Conservation (phyloP, 495 filamentous ascomycete species). For the Podospora anserina region DNA sequence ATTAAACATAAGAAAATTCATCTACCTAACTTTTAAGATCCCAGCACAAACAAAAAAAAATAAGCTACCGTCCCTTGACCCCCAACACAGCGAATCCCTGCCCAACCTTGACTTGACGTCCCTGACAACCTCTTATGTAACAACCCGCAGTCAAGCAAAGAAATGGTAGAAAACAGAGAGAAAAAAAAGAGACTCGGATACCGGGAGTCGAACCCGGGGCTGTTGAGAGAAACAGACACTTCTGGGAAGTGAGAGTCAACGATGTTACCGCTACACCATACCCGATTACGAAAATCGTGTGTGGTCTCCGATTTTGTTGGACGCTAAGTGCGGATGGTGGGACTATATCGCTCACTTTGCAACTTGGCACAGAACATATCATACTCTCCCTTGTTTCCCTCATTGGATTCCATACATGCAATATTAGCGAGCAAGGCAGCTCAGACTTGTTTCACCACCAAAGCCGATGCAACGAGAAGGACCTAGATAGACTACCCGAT, state of each 20-base stretch:
- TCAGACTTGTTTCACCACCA: too few relatives aligned
- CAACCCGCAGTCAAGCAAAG: neutral
- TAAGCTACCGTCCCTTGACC: neutral
- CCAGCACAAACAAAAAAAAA: neutral
- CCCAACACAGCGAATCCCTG: neutral
- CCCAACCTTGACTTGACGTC: neutral
- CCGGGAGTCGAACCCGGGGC: conserved; percentile 21
- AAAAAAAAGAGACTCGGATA: conserved; percentile 18
- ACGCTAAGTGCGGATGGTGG: neutral
- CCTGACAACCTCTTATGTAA: neutral
- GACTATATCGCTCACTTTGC: neutral
- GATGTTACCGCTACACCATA: conserved; percentile 26
- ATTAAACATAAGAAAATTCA: too few relatives aligned
- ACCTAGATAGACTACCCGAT: too few relatives aligned
- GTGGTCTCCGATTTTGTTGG: conserved; percentile 15
- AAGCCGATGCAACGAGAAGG: too few relatives aligned
- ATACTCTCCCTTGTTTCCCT: too few relatives aligned
- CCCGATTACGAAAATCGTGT: conserved; percentile 17
- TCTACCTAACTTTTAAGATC: too few relatives aligned
- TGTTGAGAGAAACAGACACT: conserved; percentile 21
- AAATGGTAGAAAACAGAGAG: neutral
- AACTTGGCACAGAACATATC: too few relatives aligned
- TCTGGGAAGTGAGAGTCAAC: conserved; percentile 21
- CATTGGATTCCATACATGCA: too few relatives aligned
- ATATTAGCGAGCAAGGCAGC: too few relatives aligned